phyloP scores from a whole-genome alignment of 306 rosid species.

The Senna siamea region DNA sequence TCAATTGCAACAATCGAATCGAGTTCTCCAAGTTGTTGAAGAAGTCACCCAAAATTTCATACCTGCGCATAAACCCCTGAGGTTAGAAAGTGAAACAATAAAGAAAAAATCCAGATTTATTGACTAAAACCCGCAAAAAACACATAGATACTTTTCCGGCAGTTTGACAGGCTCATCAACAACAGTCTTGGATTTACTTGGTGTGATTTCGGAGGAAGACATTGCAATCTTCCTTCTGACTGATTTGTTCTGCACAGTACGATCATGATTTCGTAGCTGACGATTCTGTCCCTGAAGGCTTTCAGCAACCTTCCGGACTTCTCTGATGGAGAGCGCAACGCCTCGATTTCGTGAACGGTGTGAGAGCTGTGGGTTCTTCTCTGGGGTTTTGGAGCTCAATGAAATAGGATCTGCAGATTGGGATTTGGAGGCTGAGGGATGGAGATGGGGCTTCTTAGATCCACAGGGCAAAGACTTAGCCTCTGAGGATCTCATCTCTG shows the following conservation, averaged over 20 bases:
- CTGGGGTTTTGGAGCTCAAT: conserved; percentile 62
- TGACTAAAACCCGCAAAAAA: background rate
- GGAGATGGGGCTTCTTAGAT: conserved; percentile 47
- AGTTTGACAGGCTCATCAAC: conserved; percentile 36
- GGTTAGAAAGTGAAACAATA: background rate
- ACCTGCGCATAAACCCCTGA: conserved; percentile 48
- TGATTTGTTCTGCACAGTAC: conserved; percentile 32
- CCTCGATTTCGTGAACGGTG: conserved; percentile 52
- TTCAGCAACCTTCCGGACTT: conserved; percentile 51
- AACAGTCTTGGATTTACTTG: conserved; percentile 25
- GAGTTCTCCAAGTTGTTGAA: conserved; percentile 65
- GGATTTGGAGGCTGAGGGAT: conserved; percentile 35
- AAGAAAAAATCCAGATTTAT: background rate
- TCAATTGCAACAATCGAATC: conserved; percentile 54
- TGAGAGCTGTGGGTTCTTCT: conserved; percentile 48
- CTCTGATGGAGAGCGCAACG: conserved; percentile 52
- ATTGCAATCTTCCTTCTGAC: conserved; percentile 48
- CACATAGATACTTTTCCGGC: conserved; percentile 54
- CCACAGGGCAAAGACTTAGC: conserved; percentile 39
- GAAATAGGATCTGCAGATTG: conserved; percentile 26
- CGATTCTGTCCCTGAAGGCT: conserved; percentile 39
- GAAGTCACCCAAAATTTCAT: conserved; percentile 54
- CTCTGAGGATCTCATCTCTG: conserved; percentile 51
- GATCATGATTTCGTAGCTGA: conserved; percentile 13
- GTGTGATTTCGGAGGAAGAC: conserved; percentile 3